A percentile compares a stretch with the other conserved stretches of the same genome.
Evolutionary conservation across 352 stramenopile species (phyloP).

Genomic region (Globisporangium nodosum): DNA sequence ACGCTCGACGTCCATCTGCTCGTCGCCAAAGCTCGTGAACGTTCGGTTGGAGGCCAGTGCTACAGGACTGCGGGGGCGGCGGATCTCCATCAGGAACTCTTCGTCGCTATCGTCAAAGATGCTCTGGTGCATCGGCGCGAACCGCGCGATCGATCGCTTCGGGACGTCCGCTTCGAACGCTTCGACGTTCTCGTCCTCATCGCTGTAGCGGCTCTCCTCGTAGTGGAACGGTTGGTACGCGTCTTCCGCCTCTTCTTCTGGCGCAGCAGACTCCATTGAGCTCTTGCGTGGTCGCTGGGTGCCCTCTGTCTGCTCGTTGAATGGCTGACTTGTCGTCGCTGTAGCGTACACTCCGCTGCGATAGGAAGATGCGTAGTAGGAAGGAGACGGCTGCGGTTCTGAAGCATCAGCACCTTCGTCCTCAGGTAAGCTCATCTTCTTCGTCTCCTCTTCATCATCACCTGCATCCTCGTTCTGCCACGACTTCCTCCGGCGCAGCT

Average conservation of each 20-base stretch:
- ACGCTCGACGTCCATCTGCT: constrained; percentile 14
- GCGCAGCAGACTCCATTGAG: neutral
- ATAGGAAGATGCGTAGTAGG: neutral
- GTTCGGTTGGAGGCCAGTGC: neutral
- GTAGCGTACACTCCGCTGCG: neutral
- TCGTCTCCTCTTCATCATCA: neutral
- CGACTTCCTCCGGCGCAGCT: constrained; percentile 6
- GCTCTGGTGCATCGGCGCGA: constrained; percentile 2
- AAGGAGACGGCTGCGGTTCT: neutral
- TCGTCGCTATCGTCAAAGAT: constrained; percentile 18
- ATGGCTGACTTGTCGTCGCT: no score
- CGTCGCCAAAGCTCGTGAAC: constrained; percentile 4
- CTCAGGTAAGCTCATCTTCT: neutral
- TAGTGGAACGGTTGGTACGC: neutral
- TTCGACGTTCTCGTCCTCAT: neutral
- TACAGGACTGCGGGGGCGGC: constrained; percentile 4
- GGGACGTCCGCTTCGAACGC: neutral
- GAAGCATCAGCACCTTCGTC: neutral
- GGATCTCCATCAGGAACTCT: constrained; percentile 12
- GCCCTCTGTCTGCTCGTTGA: neutral
- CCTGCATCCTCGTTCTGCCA: constrained; percentile 3
- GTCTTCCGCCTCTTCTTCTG: neutral
- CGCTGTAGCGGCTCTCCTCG: neutral
- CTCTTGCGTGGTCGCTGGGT: neutral
- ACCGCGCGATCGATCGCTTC: constrained; percentile 8